Evolutionary conservation across 2,329 filamentous ascomycete genomes (phyloP).

Genomic region (Neonectria coccinea): DNA sequence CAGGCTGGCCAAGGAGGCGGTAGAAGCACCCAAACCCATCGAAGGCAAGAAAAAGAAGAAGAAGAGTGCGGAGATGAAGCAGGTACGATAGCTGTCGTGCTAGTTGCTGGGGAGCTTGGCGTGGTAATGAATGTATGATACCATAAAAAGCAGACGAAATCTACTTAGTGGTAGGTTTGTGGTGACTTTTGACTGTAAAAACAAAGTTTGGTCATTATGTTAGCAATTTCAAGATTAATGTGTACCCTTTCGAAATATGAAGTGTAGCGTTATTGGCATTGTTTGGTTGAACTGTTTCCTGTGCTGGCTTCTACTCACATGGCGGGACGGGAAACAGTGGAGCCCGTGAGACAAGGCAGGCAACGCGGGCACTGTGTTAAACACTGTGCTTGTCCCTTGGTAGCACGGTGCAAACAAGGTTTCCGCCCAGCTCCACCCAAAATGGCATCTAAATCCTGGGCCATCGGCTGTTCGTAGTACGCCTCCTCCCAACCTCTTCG

Average conservation of each 20-base stretch:
- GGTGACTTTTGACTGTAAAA: neutral
- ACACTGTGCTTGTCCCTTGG: conserved; percentile 7
- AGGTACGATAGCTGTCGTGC: conserved; percentile 40
- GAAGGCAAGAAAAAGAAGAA: conserved; percentile 22
- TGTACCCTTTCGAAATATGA: no score
- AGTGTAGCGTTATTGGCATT: no score
- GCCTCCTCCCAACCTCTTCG: conserved; percentile 35
- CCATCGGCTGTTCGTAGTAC: neutral
- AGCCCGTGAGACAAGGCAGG: neutral
- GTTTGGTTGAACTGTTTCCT: neutral
- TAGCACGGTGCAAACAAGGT: conserved; percentile 17
- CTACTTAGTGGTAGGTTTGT: neutral
- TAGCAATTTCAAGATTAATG: neutral
- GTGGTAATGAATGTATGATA: conserved; percentile 45
- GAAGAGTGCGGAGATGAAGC: conserved; percentile 48
- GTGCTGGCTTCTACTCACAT: neutral
- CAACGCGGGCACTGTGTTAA: neutral
- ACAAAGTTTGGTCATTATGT: neutral
- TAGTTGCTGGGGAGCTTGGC: conserved; percentile 23
- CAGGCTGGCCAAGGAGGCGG: conserved; percentile 76
- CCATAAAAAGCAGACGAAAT: conserved; percentile 35
- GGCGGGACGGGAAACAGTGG: neutral
- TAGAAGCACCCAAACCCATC: conserved; percentile 49
- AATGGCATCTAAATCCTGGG: conserved; percentile 5
- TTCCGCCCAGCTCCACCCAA: conserved; percentile 19